These are phyloP conservation scores for Diplodia seriata DNA, from an alignment of 2,329 filamentous ascomycete genomes.

Conservation along the genomic window DNA sequence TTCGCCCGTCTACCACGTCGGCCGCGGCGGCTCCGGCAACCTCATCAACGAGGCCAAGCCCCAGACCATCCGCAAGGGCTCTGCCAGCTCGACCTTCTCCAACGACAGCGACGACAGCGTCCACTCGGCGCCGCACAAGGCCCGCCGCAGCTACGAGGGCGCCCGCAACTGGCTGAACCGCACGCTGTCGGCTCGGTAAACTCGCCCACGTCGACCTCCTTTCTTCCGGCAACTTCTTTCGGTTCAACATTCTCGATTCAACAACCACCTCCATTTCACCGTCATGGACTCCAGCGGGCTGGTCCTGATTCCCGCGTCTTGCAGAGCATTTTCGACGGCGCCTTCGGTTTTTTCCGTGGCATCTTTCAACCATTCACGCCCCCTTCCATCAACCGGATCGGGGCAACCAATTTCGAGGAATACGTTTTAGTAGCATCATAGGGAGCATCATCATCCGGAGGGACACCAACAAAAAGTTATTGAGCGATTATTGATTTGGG, in stretches of 20 bases:
- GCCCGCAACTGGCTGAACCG: conserved; percentile 45
- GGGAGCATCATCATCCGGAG: conserved; percentile 4
- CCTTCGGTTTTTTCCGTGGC: conserved; percentile 15
- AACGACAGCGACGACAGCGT: conserved; percentile 38
- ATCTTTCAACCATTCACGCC: conserved; percentile 13
- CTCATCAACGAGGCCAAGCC: conserved; percentile 50
- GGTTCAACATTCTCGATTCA: neutral
- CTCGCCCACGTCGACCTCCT: neutral
- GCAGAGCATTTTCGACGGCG: conserved; percentile 20
- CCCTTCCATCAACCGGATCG: neutral
- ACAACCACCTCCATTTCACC: conserved; percentile 2
- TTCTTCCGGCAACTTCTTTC: conserved; percentile 26
- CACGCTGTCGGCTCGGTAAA: conserved; percentile 31
- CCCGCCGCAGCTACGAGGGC: conserved; percentile 45
- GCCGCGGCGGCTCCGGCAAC: conserved; percentile 68
- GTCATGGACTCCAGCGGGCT: conserved; percentile 28
- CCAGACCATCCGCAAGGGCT: conserved; percentile 41
- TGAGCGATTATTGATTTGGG: conserved; percentile 23
- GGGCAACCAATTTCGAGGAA: conserved; percentile 15
- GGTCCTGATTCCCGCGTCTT: conserved; percentile 32
- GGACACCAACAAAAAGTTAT: conserved; percentile 27
- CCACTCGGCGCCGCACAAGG: conserved; percentile 35
- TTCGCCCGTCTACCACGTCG: conserved; percentile 69
- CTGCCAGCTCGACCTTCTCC: conserved; percentile 39
- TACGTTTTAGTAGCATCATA: conserved; percentile 18